These are phyloP conservation scores for Metarhizium robertsii DNA, from an alignment of 2,329 filamentous ascomycete genomes.

Conservation along the genomic window DNA sequence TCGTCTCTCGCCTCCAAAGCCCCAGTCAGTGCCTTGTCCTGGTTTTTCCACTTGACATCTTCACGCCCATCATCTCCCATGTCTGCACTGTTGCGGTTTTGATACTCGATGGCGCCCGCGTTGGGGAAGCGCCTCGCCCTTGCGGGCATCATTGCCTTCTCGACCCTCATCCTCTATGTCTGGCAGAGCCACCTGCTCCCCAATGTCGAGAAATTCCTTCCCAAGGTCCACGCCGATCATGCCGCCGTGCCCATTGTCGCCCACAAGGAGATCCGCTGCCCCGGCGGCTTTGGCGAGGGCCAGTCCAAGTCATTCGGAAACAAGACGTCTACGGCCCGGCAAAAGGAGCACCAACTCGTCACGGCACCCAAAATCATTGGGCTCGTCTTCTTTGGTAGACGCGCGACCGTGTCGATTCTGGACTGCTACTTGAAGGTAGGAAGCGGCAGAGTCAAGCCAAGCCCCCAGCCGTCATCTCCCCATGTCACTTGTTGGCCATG, in stretches of 20 bases:
- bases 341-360: background rate
- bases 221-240: background rate
- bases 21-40: too few relatives aligned
- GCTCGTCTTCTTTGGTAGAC: slow-evolving; percentile 36
- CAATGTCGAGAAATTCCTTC: background rate
- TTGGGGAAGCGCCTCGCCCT: background rate
- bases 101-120: background rate
- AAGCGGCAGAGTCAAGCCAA: slow-evolving; percentile 7
- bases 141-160: background rate
- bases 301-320: background rate
- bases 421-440: slow-evolving; percentile 33
- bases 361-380: slow-evolving; percentile 25
- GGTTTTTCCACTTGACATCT: background rate
- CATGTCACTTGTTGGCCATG: too few relatives aligned
- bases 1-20: too few relatives aligned
- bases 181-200: background rate
- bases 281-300: background rate
- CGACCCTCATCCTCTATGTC: background rate
- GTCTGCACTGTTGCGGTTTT: background rate
- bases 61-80: background rate
- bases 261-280: background rate
- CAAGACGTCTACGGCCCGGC: background rate
- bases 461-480: too few relatives aligned
- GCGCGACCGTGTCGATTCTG: slow-evolving; percentile 32
- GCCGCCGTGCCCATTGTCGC: background rate